Evolutionary conservation across 805 yeast species (phyloP).

Genomic region (Myxozyma lipomycoides): DNA sequence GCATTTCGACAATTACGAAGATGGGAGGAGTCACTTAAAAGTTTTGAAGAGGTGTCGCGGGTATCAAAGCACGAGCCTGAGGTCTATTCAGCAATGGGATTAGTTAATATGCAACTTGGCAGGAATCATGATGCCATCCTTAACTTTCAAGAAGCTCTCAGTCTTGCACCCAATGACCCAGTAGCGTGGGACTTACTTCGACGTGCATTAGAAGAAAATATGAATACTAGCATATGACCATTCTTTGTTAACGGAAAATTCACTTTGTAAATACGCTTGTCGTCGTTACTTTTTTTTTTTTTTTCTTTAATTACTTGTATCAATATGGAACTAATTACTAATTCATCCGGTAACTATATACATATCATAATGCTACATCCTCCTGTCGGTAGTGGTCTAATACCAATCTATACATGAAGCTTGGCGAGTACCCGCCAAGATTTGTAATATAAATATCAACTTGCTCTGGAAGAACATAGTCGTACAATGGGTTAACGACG

Average conservation of each 20-base stretch:
- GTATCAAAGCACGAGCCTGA: slow-evolving; percentile 68
- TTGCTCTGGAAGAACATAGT: slow-evolving; percentile 89
- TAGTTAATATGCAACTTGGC: slow-evolving; percentile 69
- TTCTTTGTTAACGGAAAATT: no score
- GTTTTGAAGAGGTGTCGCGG: slow-evolving; percentile 71
- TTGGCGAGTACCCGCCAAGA: slow-evolving; percentile 94
- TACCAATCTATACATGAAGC: slow-evolving; percentile 90
- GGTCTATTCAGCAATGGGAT: slow-evolving; percentile 77
- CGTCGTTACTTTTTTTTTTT: no score
- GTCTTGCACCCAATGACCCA: slow-evolving; percentile 73
- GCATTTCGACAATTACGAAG: slow-evolving; percentile 66
- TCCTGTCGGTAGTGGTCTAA: slow-evolving; percentile 87
- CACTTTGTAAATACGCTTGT: no score
- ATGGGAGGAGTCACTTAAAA: slow-evolving; percentile 62
- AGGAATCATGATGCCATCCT: slow-evolving; percentile 65
- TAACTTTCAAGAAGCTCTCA: slow-evolving; percentile 73
- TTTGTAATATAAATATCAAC: slow-evolving; percentile 93
- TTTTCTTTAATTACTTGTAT: not conserved
- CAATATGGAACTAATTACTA: not conserved
- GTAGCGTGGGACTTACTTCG: slow-evolving; percentile 76
- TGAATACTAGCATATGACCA: not conserved
- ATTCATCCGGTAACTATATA: not conserved
- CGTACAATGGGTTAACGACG: slow-evolving; percentile 82
- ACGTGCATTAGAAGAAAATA: slow-evolving; percentile 50
- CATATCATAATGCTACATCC: slow-evolving; percentile 54